These are phyloP conservation scores for Blastosporella zonata DNA, from an alignment of 1,284 basidiomycete species.

Conservation along the genomic window DNA sequence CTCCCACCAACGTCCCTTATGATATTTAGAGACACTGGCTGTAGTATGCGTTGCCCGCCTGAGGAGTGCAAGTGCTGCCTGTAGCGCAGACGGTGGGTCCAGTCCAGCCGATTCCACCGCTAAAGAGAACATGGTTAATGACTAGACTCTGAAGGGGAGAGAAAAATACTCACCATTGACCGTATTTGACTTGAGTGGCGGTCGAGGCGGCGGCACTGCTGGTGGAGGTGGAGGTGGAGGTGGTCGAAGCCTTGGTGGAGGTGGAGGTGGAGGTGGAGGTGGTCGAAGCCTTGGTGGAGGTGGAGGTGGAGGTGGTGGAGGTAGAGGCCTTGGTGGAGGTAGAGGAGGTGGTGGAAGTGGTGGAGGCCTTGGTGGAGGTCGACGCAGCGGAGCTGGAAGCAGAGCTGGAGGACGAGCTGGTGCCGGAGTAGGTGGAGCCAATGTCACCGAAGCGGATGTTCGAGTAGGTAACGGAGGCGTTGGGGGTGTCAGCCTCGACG, in stretches of 20 bases:
- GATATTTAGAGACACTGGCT: constrained; percentile 1
- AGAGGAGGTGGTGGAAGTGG: too few relatives aligned
- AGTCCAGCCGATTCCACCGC: background rate
- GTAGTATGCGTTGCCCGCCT: background rate
- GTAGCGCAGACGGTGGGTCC: background rate
- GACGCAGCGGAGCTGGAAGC: too few relatives aligned
- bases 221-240: background rate
- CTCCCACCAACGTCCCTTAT: too few relatives aligned
- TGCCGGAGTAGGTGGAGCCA: constrained; percentile 44
- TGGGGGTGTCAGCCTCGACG: constrained; percentile 39
- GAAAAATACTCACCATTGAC: background rate
- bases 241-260: too few relatives aligned
- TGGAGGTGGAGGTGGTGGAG: too few relatives aligned
- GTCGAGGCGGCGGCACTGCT: background rate
- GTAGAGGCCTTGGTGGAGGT: too few relatives aligned
- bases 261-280: too few relatives aligned
- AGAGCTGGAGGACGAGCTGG: constrained; percentile 19
- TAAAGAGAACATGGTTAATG: background rate
- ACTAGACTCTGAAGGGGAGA: background rate
- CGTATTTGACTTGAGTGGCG: background rate
- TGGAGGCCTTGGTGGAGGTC: too few relatives aligned
- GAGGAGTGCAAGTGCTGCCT: background rate
- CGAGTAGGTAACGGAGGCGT: constrained; percentile 47
- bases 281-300: too few relatives aligned
- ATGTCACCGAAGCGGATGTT: constrained; percentile 56